These are phyloP conservation scores for Saturnispora galanensis DNA, from an alignment of 805 yeast genomes.

Conservation along the genomic window DNA sequence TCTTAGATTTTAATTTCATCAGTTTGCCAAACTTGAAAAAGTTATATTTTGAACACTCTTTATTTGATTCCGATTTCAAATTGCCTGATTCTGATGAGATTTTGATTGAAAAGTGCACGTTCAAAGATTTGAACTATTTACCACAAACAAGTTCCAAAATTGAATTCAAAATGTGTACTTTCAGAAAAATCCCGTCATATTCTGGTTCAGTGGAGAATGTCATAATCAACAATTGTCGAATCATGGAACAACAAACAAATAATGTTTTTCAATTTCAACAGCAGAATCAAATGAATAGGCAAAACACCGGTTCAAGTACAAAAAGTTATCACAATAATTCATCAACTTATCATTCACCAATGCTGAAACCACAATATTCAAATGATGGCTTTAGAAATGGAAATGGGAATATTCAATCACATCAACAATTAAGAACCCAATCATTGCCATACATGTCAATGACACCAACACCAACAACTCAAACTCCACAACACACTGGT, in stretches of 20 bases:
- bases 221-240: conserved; percentile 22
- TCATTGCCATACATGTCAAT: neutral
- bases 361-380: conserved; percentile 6
- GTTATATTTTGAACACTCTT: conserved; percentile 23
- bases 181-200: conserved; percentile 22
- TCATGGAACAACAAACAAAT: conserved; percentile 23
- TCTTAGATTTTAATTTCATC: conserved; percentile 21
- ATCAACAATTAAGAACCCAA: conserved; percentile 8
- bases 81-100: conserved; percentile 22
- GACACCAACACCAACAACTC: neutral
- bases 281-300: conserved; percentile 13
- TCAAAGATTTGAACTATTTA: conserved; percentile 20
- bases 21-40: conserved; percentile 19
- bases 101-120: conserved; percentile 24
- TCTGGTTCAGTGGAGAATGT: conserved; percentile 22
- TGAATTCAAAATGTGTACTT: conserved; percentile 26
- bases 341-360: conserved; percentile 5
- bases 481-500: conserved; percentile 2
- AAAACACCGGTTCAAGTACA: conserved; percentile 5
- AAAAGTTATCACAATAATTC: conserved; percentile 1
- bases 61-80: conserved; percentile 24
- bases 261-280: conserved; percentile 20
- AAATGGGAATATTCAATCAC: neutral
- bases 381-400: conserved; percentile 3
- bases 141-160: conserved; percentile 16